Percentiles rank a stretch among this genome's conserved stretches.
These are phyloP conservation scores for Globisporangium spinosum DNA, from an alignment of 352 stramenopile species.

Conservation along the genomic window DNA sequence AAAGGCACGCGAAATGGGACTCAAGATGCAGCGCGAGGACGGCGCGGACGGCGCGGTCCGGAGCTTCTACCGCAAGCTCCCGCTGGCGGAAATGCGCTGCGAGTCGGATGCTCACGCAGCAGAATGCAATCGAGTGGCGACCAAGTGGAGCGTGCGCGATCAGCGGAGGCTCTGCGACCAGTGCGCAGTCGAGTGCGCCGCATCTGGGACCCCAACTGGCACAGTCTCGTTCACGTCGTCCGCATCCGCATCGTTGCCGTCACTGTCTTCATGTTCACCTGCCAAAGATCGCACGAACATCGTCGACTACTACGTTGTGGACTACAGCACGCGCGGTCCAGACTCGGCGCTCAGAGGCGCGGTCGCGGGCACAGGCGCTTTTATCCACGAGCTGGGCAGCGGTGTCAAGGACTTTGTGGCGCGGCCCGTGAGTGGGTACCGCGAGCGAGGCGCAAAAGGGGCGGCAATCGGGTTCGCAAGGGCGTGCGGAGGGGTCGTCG, in stretches of 20 bases:
- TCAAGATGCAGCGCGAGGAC: constrained; percentile 80
- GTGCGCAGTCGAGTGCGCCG: constrained; percentile 26
- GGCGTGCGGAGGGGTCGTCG: constrained; percentile 35
- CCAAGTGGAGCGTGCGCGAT: constrained; percentile 52
- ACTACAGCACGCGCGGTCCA: constrained; percentile 59
- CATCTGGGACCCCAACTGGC: background rate
- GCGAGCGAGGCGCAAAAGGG: constrained; percentile 44
- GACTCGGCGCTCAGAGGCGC: constrained; percentile 46
- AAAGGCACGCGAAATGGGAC: constrained; percentile 44
- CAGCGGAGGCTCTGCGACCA: constrained; percentile 49
- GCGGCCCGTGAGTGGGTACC: constrained; percentile 38
- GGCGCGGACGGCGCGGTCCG: constrained; percentile 79
- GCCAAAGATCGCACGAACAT: constrained; percentile 26
- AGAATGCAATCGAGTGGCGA: constrained; percentile 38
- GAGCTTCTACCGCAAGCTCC: constrained; percentile 85
- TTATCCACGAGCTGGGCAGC: constrained; percentile 46
- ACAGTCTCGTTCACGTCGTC: background rate
- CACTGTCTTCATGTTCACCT: background rate
- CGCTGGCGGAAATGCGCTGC: constrained; percentile 87
- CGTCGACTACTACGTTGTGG: constrained; percentile 57
- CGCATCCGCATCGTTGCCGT: background rate
- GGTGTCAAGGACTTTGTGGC: constrained; percentile 49
- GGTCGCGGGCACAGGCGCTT: constrained; percentile 36
- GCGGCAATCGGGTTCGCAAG: constrained; percentile 45
- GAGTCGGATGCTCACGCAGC: constrained; percentile 25